A percentile compares a stretch with the other conserved stretches of the same genome.
phyloP scores from a whole-genome alignment of 2,329 filamentous ascomycete genomes.

The Didymella lethalis region DNA sequence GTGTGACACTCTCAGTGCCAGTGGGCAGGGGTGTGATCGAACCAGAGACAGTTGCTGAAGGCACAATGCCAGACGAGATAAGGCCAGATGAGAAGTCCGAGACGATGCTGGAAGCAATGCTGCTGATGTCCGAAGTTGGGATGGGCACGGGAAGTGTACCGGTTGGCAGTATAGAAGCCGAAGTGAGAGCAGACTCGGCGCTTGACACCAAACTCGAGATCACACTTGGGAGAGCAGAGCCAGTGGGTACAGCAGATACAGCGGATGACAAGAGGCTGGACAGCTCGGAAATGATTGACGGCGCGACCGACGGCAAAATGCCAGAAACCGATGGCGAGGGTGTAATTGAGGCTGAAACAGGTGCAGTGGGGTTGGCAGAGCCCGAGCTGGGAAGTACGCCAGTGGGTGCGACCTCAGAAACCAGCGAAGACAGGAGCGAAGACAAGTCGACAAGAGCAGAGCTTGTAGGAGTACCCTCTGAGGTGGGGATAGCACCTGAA shows the following conservation, averaged over 20 bases:
- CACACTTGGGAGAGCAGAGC: constrained; percentile 29
- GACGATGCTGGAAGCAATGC: constrained; percentile 24
- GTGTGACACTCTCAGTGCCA: constrained; percentile 10
- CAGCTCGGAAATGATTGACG: constrained; percentile 30
- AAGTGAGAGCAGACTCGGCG: constrained; percentile 21
- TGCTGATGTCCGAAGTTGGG: constrained; percentile 21
- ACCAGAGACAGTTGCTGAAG: constrained; percentile 20
- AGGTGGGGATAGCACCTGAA: constrained; percentile 33
- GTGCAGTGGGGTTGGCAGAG: constrained; percentile 22
- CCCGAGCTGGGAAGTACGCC: constrained; percentile 26
- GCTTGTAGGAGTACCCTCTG: constrained; percentile 26
- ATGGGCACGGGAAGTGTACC: constrained; percentile 27
- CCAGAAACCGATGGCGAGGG: constrained; percentile 25
- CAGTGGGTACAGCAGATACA: constrained; percentile 26
- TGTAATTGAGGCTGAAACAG: constrained; percentile 15
- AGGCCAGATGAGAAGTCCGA: constrained; percentile 22
- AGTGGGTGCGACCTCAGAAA: constrained; percentile 30
- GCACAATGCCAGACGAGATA: constrained; percentile 18
- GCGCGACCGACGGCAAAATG: constrained; percentile 26
- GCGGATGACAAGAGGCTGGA: constrained; percentile 31
- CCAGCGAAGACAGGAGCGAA: constrained; percentile 29
- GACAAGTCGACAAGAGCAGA: constrained; percentile 26
- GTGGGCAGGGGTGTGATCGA: constrained; percentile 13
- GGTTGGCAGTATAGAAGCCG: constrained; percentile 23
- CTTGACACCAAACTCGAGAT: constrained; percentile 31